These are phyloP conservation scores for Paramecium caudatum DNA, from an alignment of 73 alveolate species.

Conservation along the genomic window DNA sequence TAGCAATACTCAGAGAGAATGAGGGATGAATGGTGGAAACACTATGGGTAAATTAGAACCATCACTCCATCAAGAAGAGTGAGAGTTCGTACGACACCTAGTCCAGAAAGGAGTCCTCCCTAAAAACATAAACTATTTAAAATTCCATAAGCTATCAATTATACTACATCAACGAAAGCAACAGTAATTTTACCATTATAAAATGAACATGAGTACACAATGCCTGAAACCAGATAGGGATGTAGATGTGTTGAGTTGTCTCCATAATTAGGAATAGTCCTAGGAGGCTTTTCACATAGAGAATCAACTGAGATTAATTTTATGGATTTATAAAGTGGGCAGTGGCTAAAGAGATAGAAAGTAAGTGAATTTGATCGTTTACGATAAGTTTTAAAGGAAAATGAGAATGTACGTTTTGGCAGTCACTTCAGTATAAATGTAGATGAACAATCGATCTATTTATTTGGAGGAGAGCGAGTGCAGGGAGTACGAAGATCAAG, in stretches of 20 bases:
- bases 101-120: not conserved
- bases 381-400: too few relatives aligned
- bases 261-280: not conserved
- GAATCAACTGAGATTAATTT: constrained; percentile 6
- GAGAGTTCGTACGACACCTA: not conserved
- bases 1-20: too few relatives aligned
- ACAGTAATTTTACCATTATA: not conserved
- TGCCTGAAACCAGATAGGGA: constrained; percentile 16
- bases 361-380: not conserved
- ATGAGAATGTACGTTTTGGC: too few relatives aligned
- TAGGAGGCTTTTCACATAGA: not conserved
- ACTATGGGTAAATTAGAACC: too few relatives aligned
- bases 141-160: too few relatives aligned
- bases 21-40: too few relatives aligned
- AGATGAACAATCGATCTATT: too few relatives aligned
- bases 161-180: too few relatives aligned
- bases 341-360: not conserved
- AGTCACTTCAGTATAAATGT: too few relatives aligned
- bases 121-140: not conserved
- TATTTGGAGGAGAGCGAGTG: too few relatives aligned
- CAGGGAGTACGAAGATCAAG: too few relatives aligned
- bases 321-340: not conserved
- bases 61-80: too few relatives aligned
- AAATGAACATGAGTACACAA: not conserved
- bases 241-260: constrained; percentile 1